Base-by-base conservation (phyloP, 306 rosid genomes). In the Citrullus mucosospermus region DNA sequence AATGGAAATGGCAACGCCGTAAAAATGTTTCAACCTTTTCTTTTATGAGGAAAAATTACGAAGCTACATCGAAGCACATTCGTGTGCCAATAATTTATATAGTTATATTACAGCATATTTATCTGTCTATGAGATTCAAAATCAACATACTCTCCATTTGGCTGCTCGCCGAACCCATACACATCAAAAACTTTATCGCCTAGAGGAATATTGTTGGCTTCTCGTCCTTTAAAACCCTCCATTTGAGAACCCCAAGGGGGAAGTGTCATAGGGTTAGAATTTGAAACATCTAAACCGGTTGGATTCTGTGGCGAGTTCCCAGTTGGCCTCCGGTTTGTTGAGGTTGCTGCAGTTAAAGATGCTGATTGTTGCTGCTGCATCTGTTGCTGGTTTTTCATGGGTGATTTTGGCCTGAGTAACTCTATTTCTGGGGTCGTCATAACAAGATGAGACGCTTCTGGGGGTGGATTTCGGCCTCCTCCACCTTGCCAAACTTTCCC, bases 401-500 rank as follows among this genome's bases (percentile, higher is more conserved):
- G 99, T 56, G 99, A 96, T 85, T 96, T 96, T 63, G 99, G 98
- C 74, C 99, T 87, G 56, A 96, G 96, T 62, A 96, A 59, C 86
- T 96, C 98, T 34, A 96, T 96, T 5, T 96, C 99, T 1, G 97
- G 96, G 36, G 99, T 96, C 34, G 99, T 96, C 38, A 91, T 62
- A 41, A 96, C 99, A 83, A 96, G 89, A 90, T 96, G 99, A 78
- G 98, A 93, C 70, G 99, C 98, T 84, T 93, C 99, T 0, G 97
- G 94, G 76, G 97, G 99, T 32, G 99, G 98, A 78, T 96, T 96
- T 80, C 99, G 84, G 75, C 99, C 99, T 54, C 99, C 99, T 51
- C 99, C 99, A 68, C 99, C 99, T 76, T 82, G 97, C 98, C 97
- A 96, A 59, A 96, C 98, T 82, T 93, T 96, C 76, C 99, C 98